Evolutionary conservation across 306 rosid genomes (phyloP), one percentile per base, ranked within the genome.

Genomic region (Cicer cuneatum): DNA sequence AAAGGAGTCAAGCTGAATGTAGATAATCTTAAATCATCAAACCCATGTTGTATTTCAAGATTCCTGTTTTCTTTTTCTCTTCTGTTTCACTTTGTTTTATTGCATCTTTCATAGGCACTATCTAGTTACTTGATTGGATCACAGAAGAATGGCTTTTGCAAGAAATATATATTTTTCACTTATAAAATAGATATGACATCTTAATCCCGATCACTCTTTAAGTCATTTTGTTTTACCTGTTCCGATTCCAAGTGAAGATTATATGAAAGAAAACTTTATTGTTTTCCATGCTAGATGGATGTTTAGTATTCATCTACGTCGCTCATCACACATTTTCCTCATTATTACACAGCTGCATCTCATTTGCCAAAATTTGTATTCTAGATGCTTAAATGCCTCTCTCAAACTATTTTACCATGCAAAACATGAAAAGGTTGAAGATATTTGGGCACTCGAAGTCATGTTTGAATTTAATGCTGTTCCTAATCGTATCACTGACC

Each of bases 401-500:
- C 57, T 52, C 53, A 33, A 12, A 54, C 73, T 56, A 49, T 10
- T 39, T 82, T 40, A 10, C 53, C 46, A 15, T 38, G 70, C 48
- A 63, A 57, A 80, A 53, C n/a, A 47, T 73, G 18, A 62, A 62
- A 59, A 48, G 65, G n/a, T 33, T 46, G 54, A 54, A 75, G 61
- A 19, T 49, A 8, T 49, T 49, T 14, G 21, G 24, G 72, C 66
- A 56, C 54, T 59, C 19, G 53, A 35, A 43, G 13, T 60, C 56
- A 12, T 59, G 62, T 52, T 72, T 66, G 12, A 48, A 62, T 67
- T 33, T 61, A 33, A 29, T 35, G 40, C 38, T 48, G 48, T 59
- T 67, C 69, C 10, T 53, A 24, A 8, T 40, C 35, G 56, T 19
- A 78, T 12, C 29, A 41, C 13, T 60, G 18, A 37, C 63, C 39